These are phyloP conservation scores for Luzula sylvatica DNA, from an alignment of 176 grass and related monocot genomes.

Conservation along the genomic window DNA sequence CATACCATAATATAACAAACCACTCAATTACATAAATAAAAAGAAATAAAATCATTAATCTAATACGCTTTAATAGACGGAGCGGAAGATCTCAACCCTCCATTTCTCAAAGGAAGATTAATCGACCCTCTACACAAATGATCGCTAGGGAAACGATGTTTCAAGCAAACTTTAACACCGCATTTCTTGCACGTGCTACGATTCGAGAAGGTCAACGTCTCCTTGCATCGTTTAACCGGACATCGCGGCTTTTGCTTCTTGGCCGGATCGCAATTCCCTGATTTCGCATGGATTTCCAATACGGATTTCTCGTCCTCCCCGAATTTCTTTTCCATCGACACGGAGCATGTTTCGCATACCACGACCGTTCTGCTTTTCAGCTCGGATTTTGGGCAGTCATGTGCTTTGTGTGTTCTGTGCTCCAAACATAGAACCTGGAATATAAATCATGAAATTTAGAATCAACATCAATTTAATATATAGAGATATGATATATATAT, in stretches of 20 bases:
- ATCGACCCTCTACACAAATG: constrained; percentile 28
- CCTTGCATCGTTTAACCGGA: constrained; percentile 55
- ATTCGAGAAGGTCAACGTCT: constrained; percentile 70
- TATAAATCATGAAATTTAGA: neutral
- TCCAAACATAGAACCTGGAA: constrained; percentile 45
- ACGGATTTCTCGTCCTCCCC: constrained; percentile 23
- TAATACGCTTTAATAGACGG: constrained; percentile 21
- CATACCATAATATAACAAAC: too few relatives aligned
- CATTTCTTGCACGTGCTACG: constrained; percentile 35
- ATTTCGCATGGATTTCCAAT: constrained; percentile 33
- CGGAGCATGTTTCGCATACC: constrained; percentile 53
- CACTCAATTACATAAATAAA: too few relatives aligned
- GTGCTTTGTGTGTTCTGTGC: constrained; percentile 40
- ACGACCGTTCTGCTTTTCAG: constrained; percentile 51
- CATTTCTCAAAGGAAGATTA: neutral
- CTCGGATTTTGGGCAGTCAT: constrained; percentile 51
- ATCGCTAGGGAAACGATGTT: constrained; percentile 51
- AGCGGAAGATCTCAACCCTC: neutral
- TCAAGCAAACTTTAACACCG: constrained; percentile 44
- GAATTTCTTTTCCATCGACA: constrained; percentile 43
- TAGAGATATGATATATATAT: neutral
- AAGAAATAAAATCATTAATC: neutral
- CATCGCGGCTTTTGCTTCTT: constrained; percentile 52
- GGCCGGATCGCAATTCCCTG: constrained; percentile 44
- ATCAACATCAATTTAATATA: neutral